Base-by-base conservation (phyloP, 2,329 filamentous ascomycete species). In the Tolypocladium nubicola region DNA sequence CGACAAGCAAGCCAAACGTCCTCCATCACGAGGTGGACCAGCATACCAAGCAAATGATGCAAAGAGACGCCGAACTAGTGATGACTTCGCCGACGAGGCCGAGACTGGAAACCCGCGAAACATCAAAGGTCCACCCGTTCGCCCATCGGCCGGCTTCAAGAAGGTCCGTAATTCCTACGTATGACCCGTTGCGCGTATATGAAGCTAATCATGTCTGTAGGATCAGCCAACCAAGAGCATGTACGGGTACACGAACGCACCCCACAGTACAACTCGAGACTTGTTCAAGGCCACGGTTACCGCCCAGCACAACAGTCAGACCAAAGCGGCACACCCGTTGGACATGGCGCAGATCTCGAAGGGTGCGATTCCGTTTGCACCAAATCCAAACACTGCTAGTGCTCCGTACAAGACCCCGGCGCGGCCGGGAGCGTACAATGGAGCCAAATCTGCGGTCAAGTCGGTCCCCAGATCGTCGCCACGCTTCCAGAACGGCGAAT, bases 271-370 rank as follows among this genome's bases (percentile, higher is more conserved):
- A 64, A 71, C 80, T 64, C 73, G 79, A 67, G 76, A 83, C 64
- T 71, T 88, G 57, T 87, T 86, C 77, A 88, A 87, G 71, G 75
- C 81, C 9, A 84, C 83, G 0, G 79, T 87, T 54, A 85, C 83
- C 16, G 77, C 79, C 23, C 88, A 90, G 65, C 86, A 89, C 62
- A 81, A 83, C 64, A 78, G 81, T 62, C 82, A 88, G 41, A 72
- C 75, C 55, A 86, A 87, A 69, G 74, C 80, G 3, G 79, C 76
- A 1, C 86, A 91, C 65, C 88, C 88, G 2, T 76, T 91, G 66
- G 90, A 94, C 64, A 91, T 93, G 83, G 83, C 87, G n/a, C 89
- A 93, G 67, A 86, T 93, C 59, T 89, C 90, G 9, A 96, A 88
- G 72, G 89, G 85, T n/a, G 85, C 88, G 35, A 97, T 97, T 63